Base-by-base conservation (phyloP, 2,329 filamentous ascomycete species). In the Aspergillus fischeri region DNA sequence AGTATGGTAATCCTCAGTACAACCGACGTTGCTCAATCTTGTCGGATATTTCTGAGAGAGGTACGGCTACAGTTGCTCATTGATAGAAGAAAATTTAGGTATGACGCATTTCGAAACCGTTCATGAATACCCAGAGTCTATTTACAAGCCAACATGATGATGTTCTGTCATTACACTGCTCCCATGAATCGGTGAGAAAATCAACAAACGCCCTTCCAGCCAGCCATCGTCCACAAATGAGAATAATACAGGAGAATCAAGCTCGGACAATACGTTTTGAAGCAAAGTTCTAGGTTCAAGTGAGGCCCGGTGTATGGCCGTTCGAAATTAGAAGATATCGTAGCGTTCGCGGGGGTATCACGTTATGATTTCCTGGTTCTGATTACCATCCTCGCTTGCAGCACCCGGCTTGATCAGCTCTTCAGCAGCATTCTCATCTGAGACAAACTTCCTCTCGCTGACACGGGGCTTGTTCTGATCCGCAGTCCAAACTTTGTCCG, bases 401-500 rank as follows among this genome's bases (percentile, higher is more conserved):
- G 61, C 56, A 38, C 80, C 81, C 44, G 89, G 86, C 58, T 90
- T 82, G 60, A 95, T 86, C 52, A 90, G 77, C 75, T 96, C 91
- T 70, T 91, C 87, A 28, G 80, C 77, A 20, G 63, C 76, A 5
- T 81, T 79, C 50, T 90, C 87, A 57, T 91, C 86, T 0, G 64
- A 66, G 52, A 93, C 86, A 76, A 96, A 97, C 70, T 90, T 93
- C 66, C 92, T 83, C 74, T 96, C 91, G 69, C 91, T 96, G 51
- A 96, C 86, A 72, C 96, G 91, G 56, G 84, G 79, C 64, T 81
- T 83, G 28, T 74, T 66, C 52, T 60, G 62, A 38, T 82, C 83
- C 3, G 91, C 84, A 20, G 87, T 92, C 93, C 93, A 97, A 28
- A 95, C 91, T 77, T 96, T 97, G 73, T 95, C 91, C 60, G 87